Conservation (phyloP, 331 rosid species). For the Pyrus hybrid region DNA sequence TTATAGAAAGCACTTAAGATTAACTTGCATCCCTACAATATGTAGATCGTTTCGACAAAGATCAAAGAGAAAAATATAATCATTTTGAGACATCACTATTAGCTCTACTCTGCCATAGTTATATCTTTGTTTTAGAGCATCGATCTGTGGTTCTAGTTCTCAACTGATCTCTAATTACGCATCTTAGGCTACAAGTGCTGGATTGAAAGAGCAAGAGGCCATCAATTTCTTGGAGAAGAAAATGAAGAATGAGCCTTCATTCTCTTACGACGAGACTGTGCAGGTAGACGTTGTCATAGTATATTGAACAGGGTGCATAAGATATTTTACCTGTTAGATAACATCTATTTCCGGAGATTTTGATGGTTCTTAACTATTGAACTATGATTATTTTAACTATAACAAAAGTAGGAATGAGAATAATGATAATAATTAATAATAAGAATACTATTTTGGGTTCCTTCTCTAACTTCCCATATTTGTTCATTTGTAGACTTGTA, state of each 20-base stretch:
- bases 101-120: not conserved
- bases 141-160: not conserved
- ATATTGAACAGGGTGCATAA: not conserved
- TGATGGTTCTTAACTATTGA: not conserved
- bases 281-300: constrained; percentile 44
- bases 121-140: not conserved
- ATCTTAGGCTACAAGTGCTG: constrained; percentile 94
- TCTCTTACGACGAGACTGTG: constrained; percentile 88
- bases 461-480: not conserved
- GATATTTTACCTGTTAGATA: not conserved
- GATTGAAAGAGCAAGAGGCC: constrained; percentile 96
- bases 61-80: not conserved
- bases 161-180: constrained; percentile 3
- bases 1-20: not conserved
- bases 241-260: constrained; percentile 94
- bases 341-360: not conserved
- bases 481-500: constrained; percentile 61
- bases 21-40: not conserved
- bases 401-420: not conserved
- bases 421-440: no score
- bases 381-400: not conserved
- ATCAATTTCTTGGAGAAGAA: constrained; percentile 98
- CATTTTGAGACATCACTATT: not conserved
- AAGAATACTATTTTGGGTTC: not conserved
- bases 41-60: not conserved